phyloP scores from a whole-genome alignment of 176 grass and related monocot species.

The Juncus effusus region DNA sequence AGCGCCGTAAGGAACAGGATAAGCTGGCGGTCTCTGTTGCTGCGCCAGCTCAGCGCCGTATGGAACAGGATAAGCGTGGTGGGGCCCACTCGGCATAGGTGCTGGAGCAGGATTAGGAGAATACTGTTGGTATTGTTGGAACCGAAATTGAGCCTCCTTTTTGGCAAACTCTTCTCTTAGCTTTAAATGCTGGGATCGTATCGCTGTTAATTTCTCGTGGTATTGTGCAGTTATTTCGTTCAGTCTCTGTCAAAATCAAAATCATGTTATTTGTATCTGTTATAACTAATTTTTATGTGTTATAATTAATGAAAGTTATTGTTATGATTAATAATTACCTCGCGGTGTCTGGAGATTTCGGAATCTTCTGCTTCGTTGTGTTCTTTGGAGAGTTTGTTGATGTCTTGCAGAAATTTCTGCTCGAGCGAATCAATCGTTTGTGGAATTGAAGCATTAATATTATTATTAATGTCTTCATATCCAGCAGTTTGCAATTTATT shows the following conservation, averaged over 20 bases:
- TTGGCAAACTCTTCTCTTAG: slow-evolving; percentile 72
- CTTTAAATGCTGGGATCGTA: slow-evolving; percentile 54
- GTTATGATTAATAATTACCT: slow-evolving; percentile 44
- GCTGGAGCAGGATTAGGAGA: background rate
- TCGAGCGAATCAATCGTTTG: slow-evolving; percentile 80
- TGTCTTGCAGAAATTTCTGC: slow-evolving; percentile 78
- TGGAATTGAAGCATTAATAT: slow-evolving; percentile 33
- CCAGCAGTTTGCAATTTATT: slow-evolving; percentile 22
- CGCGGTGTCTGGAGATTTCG: slow-evolving; percentile 76
- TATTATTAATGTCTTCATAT: slow-evolving; percentile 29
- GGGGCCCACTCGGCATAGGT: background rate
- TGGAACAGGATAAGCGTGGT: slow-evolving; percentile 26
- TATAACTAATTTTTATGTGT: slow-evolving; percentile 6
- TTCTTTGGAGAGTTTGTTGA: slow-evolving; percentile 70
- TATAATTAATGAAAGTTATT: slow-evolving; percentile 7
- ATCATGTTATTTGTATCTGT: slow-evolving; percentile 1
- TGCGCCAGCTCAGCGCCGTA: slow-evolving; percentile 32
- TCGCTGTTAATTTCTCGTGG: slow-evolving; percentile 65
- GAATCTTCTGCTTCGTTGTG: slow-evolving; percentile 70
- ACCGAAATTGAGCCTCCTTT: slow-evolving; percentile 64
- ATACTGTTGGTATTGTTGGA: slow-evolving; percentile 83
- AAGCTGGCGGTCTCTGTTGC: slow-evolving; percentile 37
- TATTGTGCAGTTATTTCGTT: slow-evolving; percentile 75
- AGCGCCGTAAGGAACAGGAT: slow-evolving; percentile 17
- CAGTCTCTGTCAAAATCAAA: slow-evolving; percentile 53